Percentiles rank a stretch among this genome's conserved stretches.
phyloP scores from a whole-genome alignment of 768 basidiomycete species.

The Boletus sensibilis region DNA sequence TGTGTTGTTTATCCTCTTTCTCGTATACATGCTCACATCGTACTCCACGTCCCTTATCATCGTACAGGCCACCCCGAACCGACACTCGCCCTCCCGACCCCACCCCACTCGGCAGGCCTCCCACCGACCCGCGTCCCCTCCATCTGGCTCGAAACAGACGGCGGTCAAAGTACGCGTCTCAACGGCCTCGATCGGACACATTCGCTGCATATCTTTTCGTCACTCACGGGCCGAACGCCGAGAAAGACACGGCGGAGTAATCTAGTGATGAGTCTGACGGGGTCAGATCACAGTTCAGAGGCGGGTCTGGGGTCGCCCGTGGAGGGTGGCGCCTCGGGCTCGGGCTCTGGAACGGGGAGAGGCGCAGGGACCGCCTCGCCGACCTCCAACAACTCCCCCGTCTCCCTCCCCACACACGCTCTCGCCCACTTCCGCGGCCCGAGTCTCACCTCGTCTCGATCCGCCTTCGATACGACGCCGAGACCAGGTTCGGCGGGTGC shows the following conservation, averaged over 20 bases:
- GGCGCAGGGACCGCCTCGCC: conserved; percentile 2
- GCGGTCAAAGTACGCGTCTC: conserved; percentile 8
- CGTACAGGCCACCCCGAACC: conserved; percentile 17
- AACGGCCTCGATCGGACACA: conserved; percentile 23
- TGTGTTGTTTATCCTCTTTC: neutral
- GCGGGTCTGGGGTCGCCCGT: neutral
- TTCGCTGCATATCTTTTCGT: conserved; percentile 22
- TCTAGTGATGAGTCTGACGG: conserved; percentile 27
- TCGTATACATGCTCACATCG: neutral
- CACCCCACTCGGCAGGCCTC: conserved; percentile 25
- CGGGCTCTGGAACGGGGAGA: neutral
- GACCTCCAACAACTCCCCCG: conserved; percentile 10
- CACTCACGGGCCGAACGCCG: conserved; percentile 1
- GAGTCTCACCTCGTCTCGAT: neutral
- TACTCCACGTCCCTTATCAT: no score
- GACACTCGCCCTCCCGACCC: conserved; percentile 13
- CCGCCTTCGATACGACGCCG: neutral
- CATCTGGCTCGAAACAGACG: conserved; percentile 50
- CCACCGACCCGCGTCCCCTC: conserved; percentile 39
- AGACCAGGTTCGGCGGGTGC: conserved; percentile 29
- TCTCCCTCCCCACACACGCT: conserved; percentile 15
- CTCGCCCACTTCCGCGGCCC: conserved; percentile 1
- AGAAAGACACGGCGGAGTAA: conserved; percentile 21
- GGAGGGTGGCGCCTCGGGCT: neutral
- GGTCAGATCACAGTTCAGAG: conserved; percentile 7